Evolutionary conservation across 176 grass and related monocot species (phyloP), one percentile per base, ranked within the genome.

Genomic region (Triticum urartu): DNA sequence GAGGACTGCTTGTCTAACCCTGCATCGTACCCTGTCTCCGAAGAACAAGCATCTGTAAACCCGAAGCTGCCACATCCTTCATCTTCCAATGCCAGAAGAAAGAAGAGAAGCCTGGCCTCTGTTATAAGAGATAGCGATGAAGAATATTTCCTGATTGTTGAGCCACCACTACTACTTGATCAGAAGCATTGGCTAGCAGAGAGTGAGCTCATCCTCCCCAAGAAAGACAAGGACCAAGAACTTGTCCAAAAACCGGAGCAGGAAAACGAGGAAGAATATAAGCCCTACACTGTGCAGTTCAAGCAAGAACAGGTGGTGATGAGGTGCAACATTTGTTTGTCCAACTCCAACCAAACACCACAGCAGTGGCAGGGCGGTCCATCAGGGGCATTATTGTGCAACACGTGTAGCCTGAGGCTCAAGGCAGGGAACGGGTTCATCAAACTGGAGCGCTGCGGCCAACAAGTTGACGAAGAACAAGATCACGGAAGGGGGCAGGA

Each of bases 131-230:
- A 77, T 12, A 54, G 36, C 4, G 70, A 86, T 63, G 82, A 87
- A 20, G 62, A 86, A 59, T 86, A 62, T 61, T 30, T 85, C 56
- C 61, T 91, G 74, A 50, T 87, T 43, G 63, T 89, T 33, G 73
- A 90, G 90, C 88, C 90, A 64, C 87, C 89, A 0, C 83, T 91
- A 13, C 90, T 90, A 13, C 89, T 90, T 15, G 86, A 99, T 66
- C 97, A 89, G 72, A 90, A 93, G 47, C 56, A 94, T 32, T 99
- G 97, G 97, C 68, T 99, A 59, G 97, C 97, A 33, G 97, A 99
- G 78, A 99, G 97, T 59, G 94, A 99, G 88, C 92, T 95, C 82
- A 87, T 99, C 79, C 84, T 90, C 83, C 94, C 92, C 22, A 89
- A 90, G 88, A 89, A 81, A 87, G 88, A 87, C 22, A 88, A 60